Conservation (phyloP, 2,329 filamentous ascomycete species). For the Alternaria gaisen region DNA sequence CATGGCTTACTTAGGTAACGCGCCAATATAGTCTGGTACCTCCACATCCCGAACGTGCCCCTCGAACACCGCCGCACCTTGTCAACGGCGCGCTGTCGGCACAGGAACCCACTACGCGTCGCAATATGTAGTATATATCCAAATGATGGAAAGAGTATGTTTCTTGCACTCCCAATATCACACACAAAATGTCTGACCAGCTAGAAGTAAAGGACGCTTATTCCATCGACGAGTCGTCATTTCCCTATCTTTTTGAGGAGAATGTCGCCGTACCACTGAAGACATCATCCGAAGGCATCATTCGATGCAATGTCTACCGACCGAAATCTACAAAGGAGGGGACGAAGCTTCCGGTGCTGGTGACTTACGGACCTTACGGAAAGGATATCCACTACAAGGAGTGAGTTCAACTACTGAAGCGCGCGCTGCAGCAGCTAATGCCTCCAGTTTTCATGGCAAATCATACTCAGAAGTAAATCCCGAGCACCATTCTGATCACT, state of each 20-base stretch:
- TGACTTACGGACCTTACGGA: constrained; percentile 78
- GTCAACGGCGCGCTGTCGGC: constrained; percentile 12
- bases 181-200: constrained; percentile 34
- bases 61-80: constrained; percentile 14
- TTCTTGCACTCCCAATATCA: not conserved
- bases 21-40: constrained; percentile 5
- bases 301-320: constrained; percentile 62
- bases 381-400: constrained; percentile 73
- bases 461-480: constrained; percentile 55
- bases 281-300: constrained; percentile 49
- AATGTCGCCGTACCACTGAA: constrained; percentile 59
- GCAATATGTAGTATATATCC: constrained; percentile 27
- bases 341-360: constrained; percentile 65
- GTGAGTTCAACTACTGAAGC: constrained; percentile 33
- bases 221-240: constrained; percentile 46
- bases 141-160: constrained; percentile 6
- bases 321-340: constrained; percentile 52
- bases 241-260: constrained; percentile 60
- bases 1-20: not conserved
- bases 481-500: constrained; percentile 51
- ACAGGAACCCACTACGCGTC: constrained; percentile 20
- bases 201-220: constrained; percentile 45
- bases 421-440: constrained; percentile 4
- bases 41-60: constrained; percentile 33
- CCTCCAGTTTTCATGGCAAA: constrained; percentile 57